Evolutionary conservation across 129 eudicot species (phyloP), one percentile per base, ranked within the genome.

Genomic region (Kitagawia praeruptora): DNA sequence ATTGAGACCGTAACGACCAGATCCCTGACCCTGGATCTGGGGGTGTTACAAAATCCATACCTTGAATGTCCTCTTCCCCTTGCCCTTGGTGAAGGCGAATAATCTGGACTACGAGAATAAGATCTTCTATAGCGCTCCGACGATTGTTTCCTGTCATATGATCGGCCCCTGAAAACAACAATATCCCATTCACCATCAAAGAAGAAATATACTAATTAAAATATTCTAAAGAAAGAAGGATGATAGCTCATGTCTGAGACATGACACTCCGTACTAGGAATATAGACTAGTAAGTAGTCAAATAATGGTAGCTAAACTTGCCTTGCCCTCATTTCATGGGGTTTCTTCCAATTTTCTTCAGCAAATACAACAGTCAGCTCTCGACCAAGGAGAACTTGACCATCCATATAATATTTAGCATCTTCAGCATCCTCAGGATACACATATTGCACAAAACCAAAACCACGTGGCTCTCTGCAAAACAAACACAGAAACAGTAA

Each of bases 391-490:
- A 89, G 80, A 67, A 84, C 54, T 75, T 89, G 86, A 48, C 90
- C 90, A 82, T 89, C 86, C 90, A 89, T 86, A 16, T 89, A 58
- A 81, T 86, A 86, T 80, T 89, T 86, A 45, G 75, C 45, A 18
- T 70, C 75, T 39, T 70, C 75, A 78, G 93, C 90, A 83, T 89
- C 93, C 76, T 41, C 85, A 21, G 88, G 87, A 69, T 86, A 80
- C 39, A 89, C 78, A 86, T 80, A 93, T 49, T 93, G 97, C 80
- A 93, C 95, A 84, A 93, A 93, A 58, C 97, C 98, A 86, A 93
- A 93, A 46, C 98, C 98, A 48, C 93, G 97, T 14, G 95, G 98
- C 81, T 91, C 90, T 76, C 95, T 93, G 93, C 73, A 77, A 27
- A 44, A 37, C 58, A 69, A 79, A 23, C 51, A 37, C 58, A 69